Conservation (phyloP, 2,329 filamentous ascomycete genomes). For the Xylariomycetidae sp. region DNA sequence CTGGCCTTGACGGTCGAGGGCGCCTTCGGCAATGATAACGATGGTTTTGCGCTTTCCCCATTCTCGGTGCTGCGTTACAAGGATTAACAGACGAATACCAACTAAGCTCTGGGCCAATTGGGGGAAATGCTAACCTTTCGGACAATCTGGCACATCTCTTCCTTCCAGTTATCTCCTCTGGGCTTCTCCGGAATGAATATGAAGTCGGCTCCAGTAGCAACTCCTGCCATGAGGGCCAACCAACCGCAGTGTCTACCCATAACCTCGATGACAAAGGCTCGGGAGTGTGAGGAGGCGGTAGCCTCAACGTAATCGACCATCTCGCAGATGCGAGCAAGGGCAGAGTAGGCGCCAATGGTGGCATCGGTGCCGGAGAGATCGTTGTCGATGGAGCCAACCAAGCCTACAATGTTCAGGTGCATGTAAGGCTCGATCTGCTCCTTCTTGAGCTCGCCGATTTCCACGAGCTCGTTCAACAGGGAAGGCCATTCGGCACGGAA, state of each 20-base stretch:
- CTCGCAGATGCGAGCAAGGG: slow-evolving; percentile 86
- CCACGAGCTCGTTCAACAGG: slow-evolving; percentile 77
- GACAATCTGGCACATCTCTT: slow-evolving; percentile 78
- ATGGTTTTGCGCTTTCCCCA: slow-evolving; percentile 96
- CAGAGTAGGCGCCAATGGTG: slow-evolving; percentile 95
- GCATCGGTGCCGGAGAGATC: slow-evolving; percentile 96
- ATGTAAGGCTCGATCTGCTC: slow-evolving; percentile 71
- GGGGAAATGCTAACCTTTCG: slow-evolving; percentile 47
- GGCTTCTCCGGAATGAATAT: slow-evolving; percentile 96
- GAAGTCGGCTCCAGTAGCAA: slow-evolving; percentile 92
- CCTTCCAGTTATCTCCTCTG: slow-evolving; percentile 77
- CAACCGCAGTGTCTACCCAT: slow-evolving; percentile 98
- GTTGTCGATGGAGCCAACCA: slow-evolving; percentile 97
- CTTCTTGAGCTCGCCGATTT: slow-evolving; percentile 61
- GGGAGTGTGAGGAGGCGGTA: slow-evolving; percentile 87
- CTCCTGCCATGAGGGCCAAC: slow-evolving; percentile 92
- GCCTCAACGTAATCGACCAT: slow-evolving; percentile 96
- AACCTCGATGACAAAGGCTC: slow-evolving; percentile 95
- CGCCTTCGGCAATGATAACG: slow-evolving; percentile 94
- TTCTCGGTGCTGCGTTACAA: slow-evolving; percentile 72
- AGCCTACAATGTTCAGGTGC: slow-evolving; percentile 89
- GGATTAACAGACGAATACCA: too few species aligned
- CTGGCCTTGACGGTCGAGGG: slow-evolving; percentile 75
- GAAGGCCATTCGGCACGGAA: slow-evolving; percentile 91
- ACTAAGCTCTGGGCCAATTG: not conserved